Evolutionary conservation across 2,329 filamentous ascomycete genomes (phyloP).

Genomic region (Catunica adiposa): DNA sequence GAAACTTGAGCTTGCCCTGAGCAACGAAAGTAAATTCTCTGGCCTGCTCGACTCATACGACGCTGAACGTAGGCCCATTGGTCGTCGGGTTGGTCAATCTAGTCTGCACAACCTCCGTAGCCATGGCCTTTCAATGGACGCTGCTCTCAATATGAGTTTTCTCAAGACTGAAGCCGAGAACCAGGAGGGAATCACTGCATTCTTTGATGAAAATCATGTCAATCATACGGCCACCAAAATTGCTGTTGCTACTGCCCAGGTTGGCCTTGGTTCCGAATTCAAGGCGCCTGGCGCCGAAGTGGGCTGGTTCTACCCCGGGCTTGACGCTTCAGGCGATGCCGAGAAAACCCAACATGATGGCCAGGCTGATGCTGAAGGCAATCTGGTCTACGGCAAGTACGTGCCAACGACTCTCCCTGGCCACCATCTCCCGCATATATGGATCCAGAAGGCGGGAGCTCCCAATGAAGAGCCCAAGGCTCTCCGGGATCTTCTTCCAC

Average conservation of each 20-base stretch:
- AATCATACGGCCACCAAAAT: background rate
- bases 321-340: background rate
- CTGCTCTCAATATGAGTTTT: conserved; percentile 7
- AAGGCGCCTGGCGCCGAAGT: conserved; percentile 7
- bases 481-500: conserved; percentile 4
- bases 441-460: background rate
- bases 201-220: conserved; percentile 1
- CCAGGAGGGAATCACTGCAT: conserved; percentile 1
- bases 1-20: conserved; percentile 5
- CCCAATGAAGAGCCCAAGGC: background rate
- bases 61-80: conserved; percentile 5
- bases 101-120: conserved; percentile 7
- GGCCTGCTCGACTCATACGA: conserved; percentile 1
- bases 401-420: conserved; percentile 3
- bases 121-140: conserved; percentile 5
- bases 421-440: conserved; percentile 7
- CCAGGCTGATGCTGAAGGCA: background rate
- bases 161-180: background rate
- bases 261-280: conserved; percentile 3
- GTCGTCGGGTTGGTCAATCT: conserved; percentile 2
- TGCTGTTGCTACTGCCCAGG: background rate
- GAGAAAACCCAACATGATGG: conserved; percentile 1
- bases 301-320: conserved; percentile 5
- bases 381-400: conserved; percentile 1
- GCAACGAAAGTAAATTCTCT: background rate